Evolutionary conservation across 1,284 basidiomycete species (phyloP), one percentile per base, ranked within the genome.

Genomic region (Quambalaria eucalypti): DNA sequence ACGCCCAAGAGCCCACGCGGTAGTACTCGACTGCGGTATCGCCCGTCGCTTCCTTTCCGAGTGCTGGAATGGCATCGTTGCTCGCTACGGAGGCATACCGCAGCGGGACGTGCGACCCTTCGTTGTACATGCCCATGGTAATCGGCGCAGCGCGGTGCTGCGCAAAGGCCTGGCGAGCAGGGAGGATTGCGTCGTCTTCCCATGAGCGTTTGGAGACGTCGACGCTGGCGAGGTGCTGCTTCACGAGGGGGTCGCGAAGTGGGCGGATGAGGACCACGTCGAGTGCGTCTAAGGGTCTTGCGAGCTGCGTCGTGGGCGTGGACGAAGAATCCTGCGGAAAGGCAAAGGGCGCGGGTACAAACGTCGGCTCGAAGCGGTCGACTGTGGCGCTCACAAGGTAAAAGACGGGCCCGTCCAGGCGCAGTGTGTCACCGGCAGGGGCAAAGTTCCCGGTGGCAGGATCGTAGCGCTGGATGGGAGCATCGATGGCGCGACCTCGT

Each of bases 251-350:
- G 69, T 89, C 85, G 2, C 86, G 80, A 19, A 80, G 65, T 0
- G 92, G 92, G 1, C 92, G 82, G n/a, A 95, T 76, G n/a, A 90
- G 77, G 21, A 92, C 79, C 9, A 96, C 62, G 64, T 96, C 89
- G 68, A 90, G 82, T 9, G 82, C 80, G 0, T 52, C 48, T 1
- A 28, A 26, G 1, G 62, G 66, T 6, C 66, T 52, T 9, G 28
- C 46, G 77, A 76, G 28, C 2, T 10, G 14, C 16, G 2, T 36
- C 12, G 1, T 2, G 1, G 25, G 29, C 19, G 31, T 3, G 38
- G 16, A 16, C 2, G 48, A 36, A 9, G 7, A 54, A 55, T 4
- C 50, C 31, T 39, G 16, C 3, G n/a, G 57, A 59, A 26, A 56
- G 2, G 78, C 68, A 25, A 85, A 79, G 9, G 89, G 87, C 0